A percentile compares a stretch with the other conserved stretches of the same genome.
Conservation (phyloP, 129 eudicot genomes). For the Pseudognaphalium luteoalbum region DNA sequence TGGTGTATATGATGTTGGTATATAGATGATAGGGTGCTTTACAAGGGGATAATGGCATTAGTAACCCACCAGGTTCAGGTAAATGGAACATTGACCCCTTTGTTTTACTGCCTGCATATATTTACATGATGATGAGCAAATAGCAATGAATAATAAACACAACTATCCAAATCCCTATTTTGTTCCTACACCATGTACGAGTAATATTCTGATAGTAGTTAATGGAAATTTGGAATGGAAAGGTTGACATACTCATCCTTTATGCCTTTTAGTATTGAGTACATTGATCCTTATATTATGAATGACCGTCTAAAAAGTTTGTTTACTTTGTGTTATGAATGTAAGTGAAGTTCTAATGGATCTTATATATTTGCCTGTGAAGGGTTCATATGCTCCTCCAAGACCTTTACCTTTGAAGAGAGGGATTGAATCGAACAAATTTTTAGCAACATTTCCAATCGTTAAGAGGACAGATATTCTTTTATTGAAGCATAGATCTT, state of each 20-base stretch:
- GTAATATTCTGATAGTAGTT: not conserved
- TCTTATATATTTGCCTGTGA: constrained; percentile 31
- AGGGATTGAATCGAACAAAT: constrained; percentile 41
- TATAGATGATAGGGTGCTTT: constrained; percentile 40
- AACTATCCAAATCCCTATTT: not conserved
- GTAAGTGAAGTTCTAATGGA: not conserved
- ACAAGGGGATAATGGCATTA: constrained; percentile 62
- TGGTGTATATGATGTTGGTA: constrained; percentile 35
- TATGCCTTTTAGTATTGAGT: not conserved
- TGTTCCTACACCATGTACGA: not conserved
- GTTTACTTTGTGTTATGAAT: not conserved
- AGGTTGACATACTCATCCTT: not conserved
- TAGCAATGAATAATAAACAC: not conserved
- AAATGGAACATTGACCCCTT: not conserved
- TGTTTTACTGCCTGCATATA: not conserved
- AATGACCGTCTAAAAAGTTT: constrained; percentile 7
- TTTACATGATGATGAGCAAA: not conserved
- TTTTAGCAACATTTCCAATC: constrained; percentile 35
- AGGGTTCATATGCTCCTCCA: constrained; percentile 73
- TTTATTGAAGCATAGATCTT: constrained; percentile 50
- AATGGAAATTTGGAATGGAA: not conserved
- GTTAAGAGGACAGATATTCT: constrained; percentile 45
- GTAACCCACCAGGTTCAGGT: constrained; percentile 71
- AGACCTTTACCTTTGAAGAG: constrained; percentile 56
- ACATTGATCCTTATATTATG: not conserved